Evolutionary conservation across 192 early-diverging fungal genomes (phyloP).

Genomic region (Jimgerdemannia lactiflua): DNA sequence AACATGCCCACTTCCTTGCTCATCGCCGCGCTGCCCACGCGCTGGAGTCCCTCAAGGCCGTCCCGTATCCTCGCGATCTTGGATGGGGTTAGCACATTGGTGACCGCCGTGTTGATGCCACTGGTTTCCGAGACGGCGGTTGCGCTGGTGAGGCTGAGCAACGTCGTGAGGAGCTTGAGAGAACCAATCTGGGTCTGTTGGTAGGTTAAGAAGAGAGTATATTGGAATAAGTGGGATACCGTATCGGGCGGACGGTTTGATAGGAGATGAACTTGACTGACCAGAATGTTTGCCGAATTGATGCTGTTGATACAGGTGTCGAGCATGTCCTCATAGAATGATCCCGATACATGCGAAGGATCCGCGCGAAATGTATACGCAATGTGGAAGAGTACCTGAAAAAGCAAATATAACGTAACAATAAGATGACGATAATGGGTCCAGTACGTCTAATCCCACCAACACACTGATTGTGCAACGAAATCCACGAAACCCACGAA

Average conservation of each 20-base stretch:
- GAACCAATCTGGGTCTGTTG: neutral
- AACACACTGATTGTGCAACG: no score
- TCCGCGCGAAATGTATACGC: neutral
- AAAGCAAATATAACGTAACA: neutral
- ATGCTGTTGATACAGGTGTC: neutral
- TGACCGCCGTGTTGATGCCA: neutral
- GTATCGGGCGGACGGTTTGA: neutral
- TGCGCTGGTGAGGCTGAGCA: neutral
- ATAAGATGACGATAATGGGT: no score
- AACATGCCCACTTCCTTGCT: neutral
- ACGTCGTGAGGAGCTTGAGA: neutral
- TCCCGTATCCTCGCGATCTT: neutral
- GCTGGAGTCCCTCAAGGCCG: neutral
- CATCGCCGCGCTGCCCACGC: neutral
- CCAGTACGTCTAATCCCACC: no score
- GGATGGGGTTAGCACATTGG: neutral
- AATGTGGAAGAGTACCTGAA: neutral
- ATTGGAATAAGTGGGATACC: neutral
- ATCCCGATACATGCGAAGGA: neutral
- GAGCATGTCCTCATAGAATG: neutral
- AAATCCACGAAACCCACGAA: no score
- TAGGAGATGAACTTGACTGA: neutral
- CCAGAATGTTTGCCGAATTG: neutral
- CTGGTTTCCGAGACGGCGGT: neutral
- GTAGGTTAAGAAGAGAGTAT: neutral